Evolutionary conservation across 805 yeast genomes (phyloP).

Genomic region (Metschnikowia gruessii): DNA sequence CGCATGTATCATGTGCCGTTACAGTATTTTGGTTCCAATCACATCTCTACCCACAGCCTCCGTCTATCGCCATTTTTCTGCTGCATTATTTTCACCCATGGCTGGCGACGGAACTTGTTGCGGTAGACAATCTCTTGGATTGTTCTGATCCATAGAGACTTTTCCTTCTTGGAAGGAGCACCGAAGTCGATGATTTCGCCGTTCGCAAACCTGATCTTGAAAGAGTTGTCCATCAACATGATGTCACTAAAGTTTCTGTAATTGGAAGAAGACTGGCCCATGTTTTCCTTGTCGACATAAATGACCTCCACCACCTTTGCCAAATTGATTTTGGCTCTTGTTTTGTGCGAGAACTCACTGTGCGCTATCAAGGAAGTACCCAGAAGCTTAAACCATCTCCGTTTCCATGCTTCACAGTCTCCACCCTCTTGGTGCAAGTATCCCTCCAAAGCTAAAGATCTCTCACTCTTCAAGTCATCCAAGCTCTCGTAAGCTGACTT

Average conservation of each 20-base stretch:
- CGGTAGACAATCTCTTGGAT: conserved; percentile 55
- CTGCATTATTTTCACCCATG: conserved; percentile 55
- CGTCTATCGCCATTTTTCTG: conserved; percentile 17
- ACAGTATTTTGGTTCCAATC: no score
- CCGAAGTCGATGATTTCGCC: conserved; percentile 82
- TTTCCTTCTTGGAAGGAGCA: conserved; percentile 67
- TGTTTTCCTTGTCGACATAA: conserved; percentile 41
- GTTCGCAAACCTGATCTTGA: conserved; percentile 70
- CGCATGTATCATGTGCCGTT: no score
- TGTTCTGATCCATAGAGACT: conserved; percentile 60
- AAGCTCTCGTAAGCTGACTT: conserved; percentile 41
- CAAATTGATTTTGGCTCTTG: conserved; percentile 74
- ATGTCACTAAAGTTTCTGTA: conserved; percentile 71
- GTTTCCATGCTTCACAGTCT: conserved; percentile 71
- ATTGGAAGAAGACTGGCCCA: conserved; percentile 26
- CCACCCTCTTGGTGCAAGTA: conserved; percentile 88
- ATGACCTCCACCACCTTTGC: conserved; percentile 58
- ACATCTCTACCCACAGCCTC: conserved; percentile 7
- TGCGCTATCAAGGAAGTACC: conserved; percentile 75
- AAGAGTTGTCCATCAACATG: conserved; percentile 64
- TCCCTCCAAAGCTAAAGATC: conserved; percentile 50
- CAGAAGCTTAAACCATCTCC: conserved; percentile 69
- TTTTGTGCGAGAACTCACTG: conserved; percentile 62
- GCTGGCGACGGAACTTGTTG: conserved; percentile 56
- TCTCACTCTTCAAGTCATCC: conserved; percentile 30